phyloP scores from a whole-genome alignment of 495 filamentous ascomycete species.

The Hapsidospora chrysogenum region DNA sequence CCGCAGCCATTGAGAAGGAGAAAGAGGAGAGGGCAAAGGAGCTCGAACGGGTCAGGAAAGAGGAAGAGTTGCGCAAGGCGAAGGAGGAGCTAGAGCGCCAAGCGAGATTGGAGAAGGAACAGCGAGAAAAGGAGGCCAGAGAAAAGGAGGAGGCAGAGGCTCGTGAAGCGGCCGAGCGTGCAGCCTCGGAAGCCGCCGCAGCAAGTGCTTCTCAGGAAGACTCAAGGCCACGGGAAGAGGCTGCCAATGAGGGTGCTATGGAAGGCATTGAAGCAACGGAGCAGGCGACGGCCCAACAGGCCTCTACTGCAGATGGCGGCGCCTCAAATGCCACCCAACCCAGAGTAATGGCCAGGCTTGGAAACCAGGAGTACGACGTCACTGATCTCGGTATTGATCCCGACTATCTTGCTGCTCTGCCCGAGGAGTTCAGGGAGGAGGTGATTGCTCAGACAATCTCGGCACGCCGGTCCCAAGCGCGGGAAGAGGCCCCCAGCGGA shows the following conservation, averaged over 20 bases:
- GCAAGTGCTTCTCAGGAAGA: slow-evolving; percentile 3
- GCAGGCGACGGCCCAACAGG: slow-evolving; percentile 12
- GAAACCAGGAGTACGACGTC: slow-evolving; percentile 75
- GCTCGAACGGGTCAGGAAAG: slow-evolving; percentile 40
- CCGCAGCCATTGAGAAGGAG: slow-evolving; percentile 68
- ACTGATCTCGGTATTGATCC: slow-evolving; percentile 87
- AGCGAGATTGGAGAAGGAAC: slow-evolving; percentile 38
- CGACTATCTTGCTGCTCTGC: slow-evolving; percentile 82
- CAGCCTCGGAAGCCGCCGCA: slow-evolving; percentile 27
- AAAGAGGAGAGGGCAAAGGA: slow-evolving; percentile 45
- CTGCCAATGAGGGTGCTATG: slow-evolving; percentile 39
- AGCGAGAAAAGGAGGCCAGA: slow-evolving; percentile 37
- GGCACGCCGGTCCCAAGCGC: slow-evolving; percentile 63
- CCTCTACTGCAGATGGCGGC: slow-evolving; percentile 13
- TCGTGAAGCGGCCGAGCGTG: slow-evolving; percentile 32
- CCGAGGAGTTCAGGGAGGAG: slow-evolving; percentile 89
- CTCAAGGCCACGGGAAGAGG: background rate
- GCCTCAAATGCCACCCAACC: slow-evolving; percentile 34
- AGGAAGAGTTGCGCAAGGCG: slow-evolving; percentile 48
- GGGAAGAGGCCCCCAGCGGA: slow-evolving; percentile 44
- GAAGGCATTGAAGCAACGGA: slow-evolving; percentile 63
- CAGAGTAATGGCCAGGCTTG: slow-evolving; percentile 47
- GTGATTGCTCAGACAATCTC: slow-evolving; percentile 79
- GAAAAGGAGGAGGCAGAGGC: slow-evolving; percentile 43
- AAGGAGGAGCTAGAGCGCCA: slow-evolving; percentile 35